Base-by-base conservation (phyloP, 2,329 filamentous ascomycete species). In the Stemphylium vesicarium region DNA sequence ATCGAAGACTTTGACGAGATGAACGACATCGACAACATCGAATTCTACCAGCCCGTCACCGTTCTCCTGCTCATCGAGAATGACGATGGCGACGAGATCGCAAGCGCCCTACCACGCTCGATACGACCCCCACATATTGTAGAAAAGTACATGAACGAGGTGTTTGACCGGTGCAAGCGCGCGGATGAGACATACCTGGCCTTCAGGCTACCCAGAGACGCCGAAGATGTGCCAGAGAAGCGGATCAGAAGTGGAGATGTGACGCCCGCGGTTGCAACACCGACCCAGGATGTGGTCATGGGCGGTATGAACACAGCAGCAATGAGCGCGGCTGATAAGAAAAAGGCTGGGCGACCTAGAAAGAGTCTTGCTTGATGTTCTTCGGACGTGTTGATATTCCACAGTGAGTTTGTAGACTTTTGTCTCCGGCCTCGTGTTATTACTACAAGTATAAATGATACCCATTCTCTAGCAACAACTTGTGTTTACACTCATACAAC, bases 11-110 rank as follows among this genome's bases (percentile, higher is more conserved):
- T 73, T 12, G 69, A 75, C 67, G 75, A 59, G 63, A 73, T 81
- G 83, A 51, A 84, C 84, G 70, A 74, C 38, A 65, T 72, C 38
- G 66, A 64, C 41, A 65, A 74, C 31, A 67, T 74, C n/a, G 69
- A 70, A 9, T 68, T 74, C 75, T 94, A 92, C 69, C 88, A 93
- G 63, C 90, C 90, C 2, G 82, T 93, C 83, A 88, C 85, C 1
- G 82, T 87, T 56, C 81, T 84, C 36, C 78, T 88, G 37, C 78
- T 81, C 33, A 81, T 82, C 43, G 73, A 78, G 22, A 79, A 82
- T 47, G 77, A 82, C 15, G 78, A 80, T 33, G 77, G 83, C 12
- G 77, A 86, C 12, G 81, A 84, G 50, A 50, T 56, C 4, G 53
- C 53, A 38, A 52, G 47, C 35, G 81, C 83, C 3, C 75, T 88